Conservation (phyloP, 805 yeast species). For the Jamesozyma lodderae region DNA sequence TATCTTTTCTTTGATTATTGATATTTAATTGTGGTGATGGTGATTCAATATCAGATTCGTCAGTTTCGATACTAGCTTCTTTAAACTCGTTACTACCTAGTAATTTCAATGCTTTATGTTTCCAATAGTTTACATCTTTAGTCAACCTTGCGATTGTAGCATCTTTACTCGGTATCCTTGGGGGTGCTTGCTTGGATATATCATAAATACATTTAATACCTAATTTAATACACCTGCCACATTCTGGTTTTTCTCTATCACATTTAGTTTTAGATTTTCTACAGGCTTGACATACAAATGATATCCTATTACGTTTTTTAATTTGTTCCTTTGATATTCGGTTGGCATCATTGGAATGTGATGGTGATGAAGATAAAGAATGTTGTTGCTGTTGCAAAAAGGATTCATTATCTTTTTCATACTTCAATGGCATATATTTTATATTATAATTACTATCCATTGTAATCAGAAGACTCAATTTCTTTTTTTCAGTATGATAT, state of each 20-base stretch:
- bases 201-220: constrained; percentile 26
- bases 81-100: not conserved
- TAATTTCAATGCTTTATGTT: constrained; percentile 19
- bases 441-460: too few species aligned
- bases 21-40: not conserved
- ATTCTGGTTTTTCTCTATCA: constrained; percentile 27
- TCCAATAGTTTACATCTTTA: constrained; percentile 28
- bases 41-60: not conserved
- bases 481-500: too few species aligned
- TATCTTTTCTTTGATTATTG: constrained; percentile 4
- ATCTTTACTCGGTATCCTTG: constrained; percentile 30
- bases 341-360: constrained; percentile 3
- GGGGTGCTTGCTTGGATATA: constrained; percentile 25
- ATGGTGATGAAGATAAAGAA: too few species aligned
- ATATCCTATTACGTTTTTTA: constrained; percentile 25
- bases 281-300: constrained; percentile 30
- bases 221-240: constrained; percentile 25
- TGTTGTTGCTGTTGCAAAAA: too few species aligned
- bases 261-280: constrained; percentile 30
- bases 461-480: too few species aligned
- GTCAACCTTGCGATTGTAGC: constrained; percentile 27
- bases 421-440: not conserved
- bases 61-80: not conserved
- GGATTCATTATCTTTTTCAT: not conserved
- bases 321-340: not conserved